A percentile compares a stretch with the other conserved stretches of the same genome.
Conservation (phyloP, 768 basidiomycete genomes). For the Inosperma sp. region DNA sequence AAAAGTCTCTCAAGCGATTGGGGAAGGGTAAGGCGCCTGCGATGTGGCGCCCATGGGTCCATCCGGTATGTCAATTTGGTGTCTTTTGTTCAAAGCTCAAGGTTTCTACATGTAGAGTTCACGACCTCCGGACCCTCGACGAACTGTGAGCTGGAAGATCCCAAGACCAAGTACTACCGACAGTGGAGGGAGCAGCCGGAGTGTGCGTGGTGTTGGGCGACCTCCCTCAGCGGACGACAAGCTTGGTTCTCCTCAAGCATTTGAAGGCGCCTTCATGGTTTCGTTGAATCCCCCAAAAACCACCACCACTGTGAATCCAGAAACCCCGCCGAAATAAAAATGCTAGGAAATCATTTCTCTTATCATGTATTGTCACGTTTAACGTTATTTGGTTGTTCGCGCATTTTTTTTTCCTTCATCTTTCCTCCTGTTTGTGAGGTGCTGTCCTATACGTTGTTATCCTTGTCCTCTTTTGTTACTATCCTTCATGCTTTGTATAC, state of each 20-base stretch:
- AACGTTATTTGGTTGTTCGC: neutral
- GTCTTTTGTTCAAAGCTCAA: neutral
- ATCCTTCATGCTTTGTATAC: too few relatives aligned
- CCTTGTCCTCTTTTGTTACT: too few relatives aligned
- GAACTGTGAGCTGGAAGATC: slow-evolving; percentile 10
- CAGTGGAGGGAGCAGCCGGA: slow-evolving; percentile 2
- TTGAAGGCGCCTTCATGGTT: slow-evolving; percentile 10
- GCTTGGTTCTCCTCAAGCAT: slow-evolving; percentile 4
- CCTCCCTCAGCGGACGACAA: neutral
- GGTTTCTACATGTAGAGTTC: slow-evolving; percentile 8
- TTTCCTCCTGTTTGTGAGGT: slow-evolving; percentile 3
- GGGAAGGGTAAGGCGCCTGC: slow-evolving; percentile 8
- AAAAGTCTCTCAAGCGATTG: neutral
- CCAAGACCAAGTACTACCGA: neutral
- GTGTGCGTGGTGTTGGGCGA: slow-evolving; percentile 9
- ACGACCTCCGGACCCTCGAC: neutral
- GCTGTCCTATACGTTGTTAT: too few relatives aligned
- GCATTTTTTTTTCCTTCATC: neutral
- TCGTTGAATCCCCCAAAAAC: neutral
- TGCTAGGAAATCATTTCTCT: too few relatives aligned
- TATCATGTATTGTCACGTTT: too few relatives aligned
- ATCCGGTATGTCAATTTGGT: slow-evolving; percentile 4
- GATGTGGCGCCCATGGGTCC: slow-evolving; percentile 9
- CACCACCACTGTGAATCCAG: neutral
- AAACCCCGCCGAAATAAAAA: too few relatives aligned